phyloP scores from a whole-genome alignment of 306 rosid genomes.

The Casuarina equisetifolia region DNA sequence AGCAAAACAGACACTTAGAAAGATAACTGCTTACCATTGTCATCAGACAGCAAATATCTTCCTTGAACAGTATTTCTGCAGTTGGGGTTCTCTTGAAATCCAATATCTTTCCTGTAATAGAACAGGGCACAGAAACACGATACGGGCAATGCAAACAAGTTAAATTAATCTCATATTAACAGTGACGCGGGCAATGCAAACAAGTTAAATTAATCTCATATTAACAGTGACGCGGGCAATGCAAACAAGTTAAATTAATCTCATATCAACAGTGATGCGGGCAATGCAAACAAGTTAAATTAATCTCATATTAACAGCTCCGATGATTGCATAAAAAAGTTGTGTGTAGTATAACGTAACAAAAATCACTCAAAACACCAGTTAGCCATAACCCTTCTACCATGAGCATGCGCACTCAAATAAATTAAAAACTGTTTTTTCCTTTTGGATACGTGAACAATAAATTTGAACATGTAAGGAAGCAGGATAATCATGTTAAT shows the following conservation, averaged over 20 bases:
- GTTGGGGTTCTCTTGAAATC: conserved; percentile 38
- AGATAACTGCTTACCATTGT: conserved; percentile 48
- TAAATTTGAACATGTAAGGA: not conserved
- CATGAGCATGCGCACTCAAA: not conserved
- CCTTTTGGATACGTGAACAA: not conserved
- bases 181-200: not conserved
- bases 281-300: not conserved
- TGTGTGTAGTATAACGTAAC: not conserved
- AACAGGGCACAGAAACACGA: not conserved
- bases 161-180: not conserved
- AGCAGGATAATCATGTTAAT: not conserved
- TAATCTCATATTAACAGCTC: not conserved
- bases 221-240: not conserved
- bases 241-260: not conserved
- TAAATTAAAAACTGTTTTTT: not conserved
- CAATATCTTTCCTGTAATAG: conserved; percentile 55
- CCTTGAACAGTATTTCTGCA: conserved; percentile 91
- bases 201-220: no score
- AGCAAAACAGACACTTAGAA: conserved; percentile 2
- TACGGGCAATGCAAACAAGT: not conserved
- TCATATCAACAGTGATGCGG: no score
- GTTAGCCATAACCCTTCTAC: not conserved
- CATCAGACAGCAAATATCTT: conserved; percentile 72
- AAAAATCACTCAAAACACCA: not conserved
- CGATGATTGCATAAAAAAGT: not conserved